Percentiles rank a stretch among this genome's conserved stretches.
phyloP scores from a whole-genome alignment of 257 asterid genomes.

The Solanum virginianum region DNA sequence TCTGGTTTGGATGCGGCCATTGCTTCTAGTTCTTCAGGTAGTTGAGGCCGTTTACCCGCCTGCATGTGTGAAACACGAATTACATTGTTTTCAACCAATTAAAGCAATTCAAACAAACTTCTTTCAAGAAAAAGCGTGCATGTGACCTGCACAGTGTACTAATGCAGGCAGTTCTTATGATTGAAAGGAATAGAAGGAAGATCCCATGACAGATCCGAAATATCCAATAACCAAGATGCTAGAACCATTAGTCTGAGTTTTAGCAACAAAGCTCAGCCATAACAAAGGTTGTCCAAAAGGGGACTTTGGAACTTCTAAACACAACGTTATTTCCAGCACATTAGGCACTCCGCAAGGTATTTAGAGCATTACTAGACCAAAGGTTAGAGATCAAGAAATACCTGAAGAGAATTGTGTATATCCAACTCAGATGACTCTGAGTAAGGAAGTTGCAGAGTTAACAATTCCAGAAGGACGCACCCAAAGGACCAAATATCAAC shows the following conservation, averaged over 20 bases:
- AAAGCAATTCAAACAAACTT: neutral
- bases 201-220: neutral
- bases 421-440: constrained; percentile 42
- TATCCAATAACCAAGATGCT: neutral
- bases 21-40: constrained; percentile 7
- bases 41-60: constrained; percentile 28
- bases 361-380: neutral
- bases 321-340: neutral
- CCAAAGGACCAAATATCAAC: constrained; percentile 96
- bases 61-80: constrained; percentile 1
- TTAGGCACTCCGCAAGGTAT: neutral
- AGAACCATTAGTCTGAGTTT: neutral
- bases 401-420: constrained; percentile 40
- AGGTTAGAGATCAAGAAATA: constrained; percentile 7
- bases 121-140: neutral
- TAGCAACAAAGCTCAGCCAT: neutral
- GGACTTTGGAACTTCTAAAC: neutral
- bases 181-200: neutral
- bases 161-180: neutral
- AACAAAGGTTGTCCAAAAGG: neutral
- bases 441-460: constrained; percentile 66
- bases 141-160: neutral
- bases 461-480: constrained; percentile 68
- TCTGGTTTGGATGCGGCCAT: constrained; percentile 7
- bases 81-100: neutral